These are phyloP conservation scores for Austroboletus sp. DNA, from an alignment of 1,284 basidiomycete species.

Conservation along the genomic window DNA sequence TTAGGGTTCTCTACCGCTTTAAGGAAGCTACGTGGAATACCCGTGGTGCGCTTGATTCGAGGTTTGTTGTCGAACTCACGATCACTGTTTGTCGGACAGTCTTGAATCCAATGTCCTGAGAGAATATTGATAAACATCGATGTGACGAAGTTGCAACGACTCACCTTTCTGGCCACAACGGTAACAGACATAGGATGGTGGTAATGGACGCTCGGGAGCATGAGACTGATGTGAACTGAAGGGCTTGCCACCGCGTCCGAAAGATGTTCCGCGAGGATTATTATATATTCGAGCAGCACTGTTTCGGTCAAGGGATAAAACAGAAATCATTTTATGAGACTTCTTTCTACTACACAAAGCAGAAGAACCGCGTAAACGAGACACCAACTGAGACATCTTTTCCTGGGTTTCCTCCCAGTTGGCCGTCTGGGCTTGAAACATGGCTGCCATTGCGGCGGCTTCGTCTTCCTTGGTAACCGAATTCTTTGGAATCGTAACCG, in stretches of 20 bases:
- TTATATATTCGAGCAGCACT: conserved; percentile 71
- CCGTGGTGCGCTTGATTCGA: conserved; percentile 94
- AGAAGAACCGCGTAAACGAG: conserved; percentile 47
- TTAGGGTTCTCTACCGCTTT: conserved; percentile 89
- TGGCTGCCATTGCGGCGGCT: conserved; percentile 85
- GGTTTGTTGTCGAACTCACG: conserved; percentile 91
- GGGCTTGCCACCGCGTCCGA: conserved; percentile 56
- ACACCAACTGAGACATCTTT: conserved; percentile 93
- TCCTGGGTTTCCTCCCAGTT: conserved; percentile 96
- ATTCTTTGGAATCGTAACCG: conserved; percentile 29
- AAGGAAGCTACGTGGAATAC: conserved; percentile 94
- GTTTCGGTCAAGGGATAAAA: conserved; percentile 33
- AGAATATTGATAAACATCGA: conserved; percentile 3
- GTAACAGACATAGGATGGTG: conserved; percentile 97
- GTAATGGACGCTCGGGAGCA: conserved; percentile 64
- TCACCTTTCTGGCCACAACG: conserved; percentile 95
- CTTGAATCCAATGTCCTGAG: conserved; percentile 97
- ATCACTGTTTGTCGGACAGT: conserved; percentile 96
- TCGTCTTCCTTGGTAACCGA: conserved; percentile 64
- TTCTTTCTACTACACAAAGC: conserved; percentile 53
- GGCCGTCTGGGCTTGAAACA: conserved; percentile 86
- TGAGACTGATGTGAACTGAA: conserved; percentile 42
- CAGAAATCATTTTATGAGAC: conserved; percentile 57
- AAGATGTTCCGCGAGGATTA: conserved; percentile 55
- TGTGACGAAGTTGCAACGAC: conserved; percentile 22